Conservation (phyloP, 2,329 filamentous ascomycete species). For the Alternaria sp. region DNA sequence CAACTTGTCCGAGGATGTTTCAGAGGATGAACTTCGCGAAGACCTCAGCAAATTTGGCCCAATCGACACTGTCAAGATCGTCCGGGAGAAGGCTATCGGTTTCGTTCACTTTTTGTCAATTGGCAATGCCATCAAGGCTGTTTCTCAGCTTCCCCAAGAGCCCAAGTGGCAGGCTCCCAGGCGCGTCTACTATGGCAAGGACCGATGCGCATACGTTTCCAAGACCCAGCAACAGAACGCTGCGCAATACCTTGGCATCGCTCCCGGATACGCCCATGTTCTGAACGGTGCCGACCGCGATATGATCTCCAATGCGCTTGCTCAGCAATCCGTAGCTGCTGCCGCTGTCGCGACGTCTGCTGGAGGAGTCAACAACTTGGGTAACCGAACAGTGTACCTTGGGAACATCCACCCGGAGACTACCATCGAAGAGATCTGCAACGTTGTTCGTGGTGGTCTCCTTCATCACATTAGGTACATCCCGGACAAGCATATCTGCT, state of each 20-base stretch:
- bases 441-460: constrained; percentile 93
- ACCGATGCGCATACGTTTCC: constrained; percentile 96
- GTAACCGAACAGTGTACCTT: constrained; percentile 96
- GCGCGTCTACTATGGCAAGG: constrained; percentile 98
- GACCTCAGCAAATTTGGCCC: constrained; percentile 95
- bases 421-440: constrained; percentile 99
- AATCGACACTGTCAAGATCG: constrained; percentile 97
- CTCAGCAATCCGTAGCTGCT: constrained; percentile 96
- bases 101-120: constrained; percentile 98
- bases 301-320: constrained; percentile 92
- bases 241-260: constrained; percentile 96
- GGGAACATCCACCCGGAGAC: constrained; percentile 99
- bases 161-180: constrained; percentile 95
- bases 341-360: constrained; percentile 96
- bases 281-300: constrained; percentile 95
- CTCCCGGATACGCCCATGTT: constrained; percentile 94
- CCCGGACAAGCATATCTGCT: constrained; percentile 99
- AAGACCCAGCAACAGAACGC: constrained; percentile 99
- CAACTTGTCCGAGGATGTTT: constrained; percentile 87
- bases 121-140: constrained; percentile 97
- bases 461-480: constrained; percentile 99
- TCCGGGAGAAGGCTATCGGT: constrained; percentile 96
- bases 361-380: constrained; percentile 95
- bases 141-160: constrained; percentile 94
- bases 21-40: constrained; percentile 91